Conservation (phyloP, 2,329 filamentous ascomycete genomes). For the Apiospora koreana region DNA sequence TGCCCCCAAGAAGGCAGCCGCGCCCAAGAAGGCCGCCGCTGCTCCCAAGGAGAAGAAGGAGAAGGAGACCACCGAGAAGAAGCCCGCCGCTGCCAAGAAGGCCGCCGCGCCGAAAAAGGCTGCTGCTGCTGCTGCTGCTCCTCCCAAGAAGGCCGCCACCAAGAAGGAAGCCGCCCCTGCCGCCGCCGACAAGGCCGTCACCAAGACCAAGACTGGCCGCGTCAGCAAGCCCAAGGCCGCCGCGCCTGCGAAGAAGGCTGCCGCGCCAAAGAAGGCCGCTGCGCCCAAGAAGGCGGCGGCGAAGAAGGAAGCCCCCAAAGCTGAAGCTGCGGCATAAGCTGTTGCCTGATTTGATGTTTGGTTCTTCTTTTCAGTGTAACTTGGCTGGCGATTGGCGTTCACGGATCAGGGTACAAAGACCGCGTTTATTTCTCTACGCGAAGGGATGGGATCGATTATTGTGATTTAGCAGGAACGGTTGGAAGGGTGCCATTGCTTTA, state of each 20-base stretch:
- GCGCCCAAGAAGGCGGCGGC: slow-evolving; percentile 19
- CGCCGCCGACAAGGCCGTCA: slow-evolving; percentile 64
- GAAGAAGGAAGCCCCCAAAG: slow-evolving; percentile 36
- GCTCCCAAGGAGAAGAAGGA: slow-evolving; percentile 51
- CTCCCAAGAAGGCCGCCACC: slow-evolving; percentile 42
- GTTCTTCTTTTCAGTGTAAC: slow-evolving; percentile 39
- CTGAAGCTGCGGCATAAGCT: slow-evolving; percentile 29
- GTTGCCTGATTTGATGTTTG: slow-evolving; percentile 24
- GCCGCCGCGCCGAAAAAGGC: slow-evolving; percentile 47
- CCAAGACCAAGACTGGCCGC: slow-evolving; percentile 35
- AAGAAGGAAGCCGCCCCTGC: slow-evolving; percentile 45
- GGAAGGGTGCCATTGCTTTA: slow-evolving; percentile 15
- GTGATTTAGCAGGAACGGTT: slow-evolving; percentile 23
- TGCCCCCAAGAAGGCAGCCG: slow-evolving; percentile 59
- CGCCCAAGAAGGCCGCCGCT: slow-evolving; percentile 60
- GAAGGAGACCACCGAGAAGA: slow-evolving; percentile 82
- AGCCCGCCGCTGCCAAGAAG: slow-evolving; percentile 38
- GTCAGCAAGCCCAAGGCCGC: slow-evolving; percentile 47
- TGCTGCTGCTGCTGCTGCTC: slow-evolving; percentile 69
- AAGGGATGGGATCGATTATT: slow-evolving; percentile 30
- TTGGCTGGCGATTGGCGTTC: slow-evolving; percentile 35
- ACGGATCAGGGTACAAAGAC: slow-evolving; percentile 32
- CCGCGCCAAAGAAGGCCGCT: slow-evolving; percentile 44
- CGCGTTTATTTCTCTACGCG: slow-evolving; percentile 28
- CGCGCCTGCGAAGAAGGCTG: slow-evolving; percentile 41